Base-by-base conservation (phyloP, 805 yeast species). In the Yarrowia bubula region DNA sequence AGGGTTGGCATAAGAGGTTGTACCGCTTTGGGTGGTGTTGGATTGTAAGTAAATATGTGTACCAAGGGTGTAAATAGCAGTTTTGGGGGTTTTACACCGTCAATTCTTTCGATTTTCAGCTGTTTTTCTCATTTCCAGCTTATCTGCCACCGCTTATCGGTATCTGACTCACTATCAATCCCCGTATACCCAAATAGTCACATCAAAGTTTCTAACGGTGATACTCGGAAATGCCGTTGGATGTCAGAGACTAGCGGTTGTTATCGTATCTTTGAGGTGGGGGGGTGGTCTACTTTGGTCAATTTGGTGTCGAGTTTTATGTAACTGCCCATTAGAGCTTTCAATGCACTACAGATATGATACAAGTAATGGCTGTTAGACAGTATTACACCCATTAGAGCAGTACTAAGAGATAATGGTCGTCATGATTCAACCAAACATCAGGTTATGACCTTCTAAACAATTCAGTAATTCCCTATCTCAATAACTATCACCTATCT, bases 161-260 rank as follows among this genome's bases (percentile, higher is more conserved):
- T 48, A 35, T 17, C 55, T 48, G 55, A 35, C 55, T 48, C 55
- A 48, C 31, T 48, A 33, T 32, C 51, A 15, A 47, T 32, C 38
- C 8, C 28, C 22, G 38, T 5, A 10, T 1, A 15, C 14, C 10
- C 9, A n/a, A 35, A 13, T 4, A 13, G 41, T 48, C 55, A 35
- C 55, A 33, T 33, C 55, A 17, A 18, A 48, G 55, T 48, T 48
- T 39, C 11, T 4, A 48, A 35, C 28, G 55, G 55, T 35, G 41
- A 47, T 47, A 32, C 11, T 48, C 41, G 55, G 55, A 35, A 48
- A 10, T 9, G 55, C 55, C 55, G 41, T 47, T 15, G 53, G 53
- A 33, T 47, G 39, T 22, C 4, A 22, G 28, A 22, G 28, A 22
- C 28, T 22, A 22, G 28, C 4, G 28, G 5, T 22, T 22, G 28